Evolutionary conservation across 2,329 filamentous ascomycete species (phyloP).

Genomic region (Coniochaeta pulveracea): DNA sequence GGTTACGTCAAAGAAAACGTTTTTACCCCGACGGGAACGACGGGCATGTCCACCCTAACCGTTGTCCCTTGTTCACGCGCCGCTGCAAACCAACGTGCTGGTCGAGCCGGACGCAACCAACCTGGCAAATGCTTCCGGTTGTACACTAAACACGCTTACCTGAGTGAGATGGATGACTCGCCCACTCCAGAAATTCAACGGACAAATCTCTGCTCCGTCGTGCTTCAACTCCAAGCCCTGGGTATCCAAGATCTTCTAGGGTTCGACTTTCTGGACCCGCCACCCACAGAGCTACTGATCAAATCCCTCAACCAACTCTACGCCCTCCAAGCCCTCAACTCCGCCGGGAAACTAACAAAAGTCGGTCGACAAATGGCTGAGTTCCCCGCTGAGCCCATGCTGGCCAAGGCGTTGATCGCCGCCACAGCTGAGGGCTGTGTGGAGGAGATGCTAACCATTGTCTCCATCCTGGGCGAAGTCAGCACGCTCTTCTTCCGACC

Average conservation of each 20-base stretch:
- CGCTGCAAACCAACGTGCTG: constrained; percentile 84
- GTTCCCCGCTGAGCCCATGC: constrained; percentile 85
- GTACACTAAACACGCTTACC: constrained; percentile 88
- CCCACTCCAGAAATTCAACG: constrained; percentile 90
- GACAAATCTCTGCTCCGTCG: constrained; percentile 74
- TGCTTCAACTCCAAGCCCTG: constrained; percentile 77
- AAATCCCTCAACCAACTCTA: constrained; percentile 84
- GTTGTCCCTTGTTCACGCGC: constrained; percentile 87
- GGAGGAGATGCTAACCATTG: constrained; percentile 82
- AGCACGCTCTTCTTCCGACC: constrained; percentile 87
- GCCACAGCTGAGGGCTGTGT: constrained; percentile 88
- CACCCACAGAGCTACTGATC: constrained; percentile 80
- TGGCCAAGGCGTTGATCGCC: constrained; percentile 79
- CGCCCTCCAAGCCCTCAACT: constrained; percentile 78
- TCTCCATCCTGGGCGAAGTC: constrained; percentile 87
- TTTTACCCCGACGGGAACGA: constrained; percentile 64
- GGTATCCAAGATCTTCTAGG: constrained; percentile 87
- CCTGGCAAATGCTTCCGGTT: constrained; percentile 89
- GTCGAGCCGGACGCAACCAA: constrained; percentile 82
- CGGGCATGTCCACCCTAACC: constrained; percentile 84
- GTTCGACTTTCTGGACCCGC: constrained; percentile 95
- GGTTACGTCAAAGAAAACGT: constrained; percentile 94
- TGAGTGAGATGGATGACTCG: constrained; percentile 88
- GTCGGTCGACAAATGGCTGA: constrained; percentile 90
- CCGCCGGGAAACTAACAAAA: constrained; percentile 80